phyloP scores from a whole-genome alignment of 495 filamentous ascomycete genomes.

The Elasticomyces elasticus region DNA sequence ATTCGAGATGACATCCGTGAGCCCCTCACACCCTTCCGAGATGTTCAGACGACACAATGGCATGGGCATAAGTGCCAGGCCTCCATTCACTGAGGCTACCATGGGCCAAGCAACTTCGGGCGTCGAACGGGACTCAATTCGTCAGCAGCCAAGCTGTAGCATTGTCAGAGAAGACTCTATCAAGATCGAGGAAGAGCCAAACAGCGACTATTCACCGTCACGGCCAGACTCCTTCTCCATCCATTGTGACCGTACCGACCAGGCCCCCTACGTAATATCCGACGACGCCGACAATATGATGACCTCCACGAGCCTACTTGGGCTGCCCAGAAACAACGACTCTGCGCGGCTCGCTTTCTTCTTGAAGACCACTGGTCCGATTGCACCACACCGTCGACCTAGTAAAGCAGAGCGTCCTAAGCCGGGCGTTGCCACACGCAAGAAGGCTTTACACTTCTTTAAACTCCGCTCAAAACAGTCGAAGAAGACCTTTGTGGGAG shows the following conservation, averaged over 20 bases:
- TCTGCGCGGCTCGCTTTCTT: conserved; percentile 11
- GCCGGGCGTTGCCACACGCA: background rate
- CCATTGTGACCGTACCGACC: conserved; percentile 16
- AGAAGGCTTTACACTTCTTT: conserved; percentile 14
- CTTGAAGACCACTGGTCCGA: conserved; percentile 12
- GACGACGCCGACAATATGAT: conserved; percentile 4
- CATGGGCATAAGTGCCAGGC: conserved; percentile 4
- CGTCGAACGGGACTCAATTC: conserved; percentile 3
- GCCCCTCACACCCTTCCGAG: conserved; percentile 8
- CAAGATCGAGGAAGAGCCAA: conserved; percentile 5
- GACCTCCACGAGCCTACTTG: conserved; percentile 5
- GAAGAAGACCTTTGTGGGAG: background rate
- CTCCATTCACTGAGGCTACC: conserved; percentile 5
- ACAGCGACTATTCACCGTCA: background rate
- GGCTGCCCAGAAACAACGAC: conserved; percentile 1
- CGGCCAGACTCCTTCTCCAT: conserved; percentile 17
- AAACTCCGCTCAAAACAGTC: background rate
- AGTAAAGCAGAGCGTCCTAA: conserved; percentile 10
- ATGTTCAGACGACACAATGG: conserved; percentile 4
- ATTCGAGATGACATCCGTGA: conserved; percentile 9
- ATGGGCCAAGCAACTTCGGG: conserved; percentile 17
- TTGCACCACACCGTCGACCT: conserved; percentile 12
- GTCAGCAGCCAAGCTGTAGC: conserved; percentile 4
- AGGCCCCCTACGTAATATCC: conserved; percentile 10
- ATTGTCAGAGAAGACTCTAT: conserved; percentile 14